Conservation (phyloP, 805 yeast genomes). For the Nematodospora valgi region DNA sequence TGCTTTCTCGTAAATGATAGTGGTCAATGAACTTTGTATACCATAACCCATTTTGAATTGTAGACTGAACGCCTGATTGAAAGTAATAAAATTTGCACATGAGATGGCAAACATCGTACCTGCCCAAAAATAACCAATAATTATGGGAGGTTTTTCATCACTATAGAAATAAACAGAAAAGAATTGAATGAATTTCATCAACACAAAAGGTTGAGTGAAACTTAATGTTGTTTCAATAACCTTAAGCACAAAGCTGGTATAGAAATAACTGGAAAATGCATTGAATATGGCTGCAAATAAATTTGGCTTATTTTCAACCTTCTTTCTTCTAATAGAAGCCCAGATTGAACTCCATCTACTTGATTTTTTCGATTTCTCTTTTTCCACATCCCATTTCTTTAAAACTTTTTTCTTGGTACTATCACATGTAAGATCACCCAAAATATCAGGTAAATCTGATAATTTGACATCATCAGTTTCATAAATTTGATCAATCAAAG, state of each 20-base stretch:
- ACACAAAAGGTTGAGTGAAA: constrained; percentile 27
- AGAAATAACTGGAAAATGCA: constrained; percentile 10
- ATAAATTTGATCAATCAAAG: constrained; percentile 22
- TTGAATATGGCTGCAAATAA: constrained; percentile 12
- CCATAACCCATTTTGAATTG: constrained; percentile 13
- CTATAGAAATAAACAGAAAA: constrained; percentile 14
- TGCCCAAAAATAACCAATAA: constrained; percentile 25
- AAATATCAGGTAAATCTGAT: constrained; percentile 62
- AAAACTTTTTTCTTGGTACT: constrained; percentile 17
- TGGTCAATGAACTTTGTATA: constrained; percentile 19
- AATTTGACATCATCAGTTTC: constrained; percentile 18
- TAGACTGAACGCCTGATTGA: constrained; percentile 18
- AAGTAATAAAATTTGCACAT: constrained; percentile 18
- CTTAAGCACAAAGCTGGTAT: constrained; percentile 9
- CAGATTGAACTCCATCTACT: constrained; percentile 3
- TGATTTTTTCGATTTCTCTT: constrained; percentile 10
- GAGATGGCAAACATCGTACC: constrained; percentile 23
- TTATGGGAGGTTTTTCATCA: constrained; percentile 19
- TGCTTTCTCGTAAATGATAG: constrained; percentile 26
- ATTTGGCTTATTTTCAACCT: constrained; percentile 10
- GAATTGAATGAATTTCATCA: constrained; percentile 26
- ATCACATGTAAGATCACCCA: constrained; percentile 13
- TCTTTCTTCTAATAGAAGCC: constrained; percentile 7
- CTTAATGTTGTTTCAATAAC: constrained; percentile 20
- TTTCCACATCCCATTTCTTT: constrained; percentile 20